Evolutionary conservation across 2,329 filamentous ascomycete species (phyloP).

Genomic region (Botrytis byssoidea): DNA sequence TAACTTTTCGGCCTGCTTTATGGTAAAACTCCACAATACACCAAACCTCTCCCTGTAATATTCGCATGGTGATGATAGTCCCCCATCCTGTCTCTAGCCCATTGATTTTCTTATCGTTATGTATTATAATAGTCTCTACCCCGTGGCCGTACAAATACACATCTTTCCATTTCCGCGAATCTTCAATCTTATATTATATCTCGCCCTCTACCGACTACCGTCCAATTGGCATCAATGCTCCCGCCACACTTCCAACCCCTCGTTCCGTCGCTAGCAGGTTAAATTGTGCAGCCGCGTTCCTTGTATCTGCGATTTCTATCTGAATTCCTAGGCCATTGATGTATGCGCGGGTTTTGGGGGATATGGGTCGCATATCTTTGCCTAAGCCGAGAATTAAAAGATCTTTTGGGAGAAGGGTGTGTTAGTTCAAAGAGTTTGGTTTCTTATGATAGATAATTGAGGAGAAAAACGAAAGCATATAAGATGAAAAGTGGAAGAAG

Average conservation of each 20-base stretch:
- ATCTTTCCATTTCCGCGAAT: neutral
- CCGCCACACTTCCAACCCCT: slow-evolving; percentile 80
- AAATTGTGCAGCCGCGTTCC: slow-evolving; percentile 92
- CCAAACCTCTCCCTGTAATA: rapidly evolving
- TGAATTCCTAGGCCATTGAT: slow-evolving; percentile 79
- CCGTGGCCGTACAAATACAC: neutral
- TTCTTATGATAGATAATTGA: neutral
- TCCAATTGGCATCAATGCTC: slow-evolving; percentile 81
- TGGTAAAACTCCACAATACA: rapidly evolving
- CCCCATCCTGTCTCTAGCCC: neutral
- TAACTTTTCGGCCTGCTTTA: rapidly evolving
- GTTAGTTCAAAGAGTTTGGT: neutral
- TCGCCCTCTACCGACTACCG: slow-evolving; percentile 49
- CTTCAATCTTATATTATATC: neutral
- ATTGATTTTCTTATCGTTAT: neutral
- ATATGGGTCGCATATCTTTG: slow-evolving; percentile 70
- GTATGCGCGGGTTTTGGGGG: slow-evolving; percentile 67
- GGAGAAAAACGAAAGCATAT: neutral
- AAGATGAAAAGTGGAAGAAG: too few relatives aligned
- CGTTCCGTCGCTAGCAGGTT: slow-evolving; percentile 94
- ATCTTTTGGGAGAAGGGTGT: slow-evolving; percentile 51
- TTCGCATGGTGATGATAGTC: neutral
- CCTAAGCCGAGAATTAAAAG: slow-evolving; percentile 88
- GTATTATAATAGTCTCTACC: neutral
- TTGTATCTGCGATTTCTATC: slow-evolving; percentile 85